These are phyloP conservation scores for Coriaria nepalensis DNA, from an alignment of 306 rosid genomes.

Conservation along the genomic window DNA sequence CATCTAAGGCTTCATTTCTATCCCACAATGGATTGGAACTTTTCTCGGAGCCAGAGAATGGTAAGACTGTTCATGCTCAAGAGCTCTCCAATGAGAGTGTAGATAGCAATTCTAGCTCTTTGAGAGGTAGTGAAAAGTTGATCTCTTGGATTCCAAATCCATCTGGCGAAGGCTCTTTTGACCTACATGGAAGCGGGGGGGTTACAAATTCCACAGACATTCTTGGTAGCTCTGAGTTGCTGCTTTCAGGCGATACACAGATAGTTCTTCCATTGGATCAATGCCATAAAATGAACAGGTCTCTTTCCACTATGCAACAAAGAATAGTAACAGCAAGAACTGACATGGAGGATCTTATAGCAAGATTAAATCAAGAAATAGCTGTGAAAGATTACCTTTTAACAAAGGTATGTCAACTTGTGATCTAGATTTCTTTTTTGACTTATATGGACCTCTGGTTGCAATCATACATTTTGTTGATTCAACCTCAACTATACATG, in stretches of 20 bases:
- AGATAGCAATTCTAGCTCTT: conserved; percentile 81
- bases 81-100: conserved; percentile 73
- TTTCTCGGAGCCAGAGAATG: conserved; percentile 55
- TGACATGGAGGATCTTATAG: conserved; percentile 95
- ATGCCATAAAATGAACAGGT: conserved; percentile 77
- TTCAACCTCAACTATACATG: too few species aligned
- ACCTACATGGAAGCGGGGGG: conserved; percentile 34
- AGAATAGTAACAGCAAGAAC: conserved; percentile 79
- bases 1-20: conserved; percentile 48
- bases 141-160: conserved; percentile 51
- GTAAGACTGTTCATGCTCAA: conserved; percentile 46
- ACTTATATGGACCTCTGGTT: too few species aligned
- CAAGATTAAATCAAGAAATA: conserved; percentile 88
- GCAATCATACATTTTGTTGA: too few species aligned
- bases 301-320: conserved; percentile 80
- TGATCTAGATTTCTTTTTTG: too few species aligned
- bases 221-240: conserved; percentile 36
- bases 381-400: conserved; percentile 88
- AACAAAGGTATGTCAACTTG: conserved; percentile 51
- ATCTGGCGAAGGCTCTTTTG: conserved; percentile 1
- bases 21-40: conserved; percentile 56
- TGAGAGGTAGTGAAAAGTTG: conserved; percentile 55
- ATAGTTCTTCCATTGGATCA: conserved; percentile 78
- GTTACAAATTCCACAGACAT: conserved; percentile 38
- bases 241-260: conserved; percentile 47